Conservation (phyloP, 179 eudicot species). For the Camellia oleifera region DNA sequence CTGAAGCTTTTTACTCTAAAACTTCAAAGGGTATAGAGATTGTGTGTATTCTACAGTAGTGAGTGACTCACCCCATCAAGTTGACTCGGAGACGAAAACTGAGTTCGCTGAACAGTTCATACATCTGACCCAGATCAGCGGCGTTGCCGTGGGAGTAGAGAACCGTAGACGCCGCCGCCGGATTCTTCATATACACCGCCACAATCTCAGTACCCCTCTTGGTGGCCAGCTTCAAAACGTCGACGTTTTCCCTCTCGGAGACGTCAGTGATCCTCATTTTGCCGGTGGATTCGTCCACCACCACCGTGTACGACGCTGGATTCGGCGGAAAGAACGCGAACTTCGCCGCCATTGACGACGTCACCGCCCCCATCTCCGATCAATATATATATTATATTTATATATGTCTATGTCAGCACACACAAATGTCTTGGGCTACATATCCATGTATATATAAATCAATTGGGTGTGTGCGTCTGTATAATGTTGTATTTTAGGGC, state of each 20-base stretch:
- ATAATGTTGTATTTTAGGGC: constrained; percentile 18
- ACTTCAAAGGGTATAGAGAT: background rate
- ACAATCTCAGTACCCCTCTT: constrained; percentile 77
- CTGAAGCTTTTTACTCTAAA: background rate
- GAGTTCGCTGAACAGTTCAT: constrained; percentile 75
- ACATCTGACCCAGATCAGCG: constrained; percentile 96
- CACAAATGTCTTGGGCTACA: background rate
- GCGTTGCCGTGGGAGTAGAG: constrained; percentile 95
- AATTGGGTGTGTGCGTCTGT: background rate
- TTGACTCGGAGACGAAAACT: constrained; percentile 80
- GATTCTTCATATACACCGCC: constrained; percentile 70
- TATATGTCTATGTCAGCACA: background rate
- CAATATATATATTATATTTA: background rate
- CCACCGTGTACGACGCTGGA: constrained; percentile 72
- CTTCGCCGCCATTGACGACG: constrained; percentile 90
- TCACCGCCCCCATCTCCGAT: constrained; percentile 66
- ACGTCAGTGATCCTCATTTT: constrained; percentile 62
- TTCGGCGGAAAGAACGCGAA: constrained; percentile 86
- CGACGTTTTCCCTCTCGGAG: constrained; percentile 64
- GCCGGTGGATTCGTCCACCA: constrained; percentile 47
- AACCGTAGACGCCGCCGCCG: constrained; percentile 65
- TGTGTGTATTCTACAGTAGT: too few relatives aligned
- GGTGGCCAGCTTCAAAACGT: constrained; percentile 63
- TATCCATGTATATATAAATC: too few relatives aligned
- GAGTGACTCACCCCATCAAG: constrained; percentile 70